Conservation (phyloP, 805 yeast species). For the Middelhovenomyces tepae region DNA sequence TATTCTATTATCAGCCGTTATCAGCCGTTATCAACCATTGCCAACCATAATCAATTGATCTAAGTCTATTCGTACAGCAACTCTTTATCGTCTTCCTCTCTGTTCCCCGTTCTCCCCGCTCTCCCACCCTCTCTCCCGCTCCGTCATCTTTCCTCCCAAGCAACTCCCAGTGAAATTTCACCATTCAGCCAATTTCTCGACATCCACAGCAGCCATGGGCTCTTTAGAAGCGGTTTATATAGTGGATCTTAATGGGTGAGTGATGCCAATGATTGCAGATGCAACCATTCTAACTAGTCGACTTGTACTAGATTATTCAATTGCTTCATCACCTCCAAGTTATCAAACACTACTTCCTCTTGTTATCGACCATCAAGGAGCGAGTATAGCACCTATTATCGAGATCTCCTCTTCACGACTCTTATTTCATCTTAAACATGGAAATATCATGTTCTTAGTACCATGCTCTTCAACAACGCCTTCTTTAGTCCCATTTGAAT, state of each 20-base stretch:
- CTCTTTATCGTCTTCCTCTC: no score
- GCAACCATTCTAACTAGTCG: slow-evolving; percentile 21
- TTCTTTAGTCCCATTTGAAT: slow-evolving; percentile 47
- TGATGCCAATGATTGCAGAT: slow-evolving; percentile 2
- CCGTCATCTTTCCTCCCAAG: no score
- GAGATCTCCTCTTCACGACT: slow-evolving; percentile 24
- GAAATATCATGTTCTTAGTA: slow-evolving; percentile 20
- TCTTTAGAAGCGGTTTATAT: slow-evolving; percentile 33
- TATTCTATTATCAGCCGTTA: no score
- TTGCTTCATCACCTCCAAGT: slow-evolving; percentile 27
- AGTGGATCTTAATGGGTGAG: slow-evolving; percentile 34
- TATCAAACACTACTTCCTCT: slow-evolving; percentile 24
- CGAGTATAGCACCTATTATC: slow-evolving; percentile 10
- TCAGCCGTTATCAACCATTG: no score
- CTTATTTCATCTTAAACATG: slow-evolving; percentile 20
- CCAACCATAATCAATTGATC: no score
- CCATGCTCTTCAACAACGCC: slow-evolving; percentile 30
- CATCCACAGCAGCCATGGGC: slow-evolving; percentile 20
- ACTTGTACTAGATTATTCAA: slow-evolving; percentile 32
- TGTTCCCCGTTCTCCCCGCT: no score
- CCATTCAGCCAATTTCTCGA: slow-evolving; percentile 1
- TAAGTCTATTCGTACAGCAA: no score
- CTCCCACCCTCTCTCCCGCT: no score
- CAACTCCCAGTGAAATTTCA: no score
- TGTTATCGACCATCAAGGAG: slow-evolving; percentile 7